Evolutionary conservation across 2,329 filamentous ascomycete genomes (phyloP).

Genomic region (Neopestalotiopsis sp.): DNA sequence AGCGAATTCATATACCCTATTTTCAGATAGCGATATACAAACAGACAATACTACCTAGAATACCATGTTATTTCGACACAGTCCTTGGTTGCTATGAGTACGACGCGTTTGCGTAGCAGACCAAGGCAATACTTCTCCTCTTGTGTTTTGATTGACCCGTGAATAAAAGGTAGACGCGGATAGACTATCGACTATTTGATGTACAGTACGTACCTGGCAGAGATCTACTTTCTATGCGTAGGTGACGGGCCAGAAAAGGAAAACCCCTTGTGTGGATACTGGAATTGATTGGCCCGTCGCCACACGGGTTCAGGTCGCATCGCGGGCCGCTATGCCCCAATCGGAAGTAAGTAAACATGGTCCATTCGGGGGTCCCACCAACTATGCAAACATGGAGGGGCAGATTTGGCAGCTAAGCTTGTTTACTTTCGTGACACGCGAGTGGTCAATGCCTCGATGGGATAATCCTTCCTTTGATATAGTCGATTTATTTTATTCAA

Average conservation of each 20-base stretch:
- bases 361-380: constrained; percentile 13
- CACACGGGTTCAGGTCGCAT: constrained; percentile 23
- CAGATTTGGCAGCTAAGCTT: constrained; percentile 16
- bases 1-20: background rate
- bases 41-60: too few relatives aligned
- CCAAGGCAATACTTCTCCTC: too few relatives aligned
- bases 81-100: too few relatives aligned
- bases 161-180: too few relatives aligned
- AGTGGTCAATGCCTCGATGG: constrained; percentile 12
- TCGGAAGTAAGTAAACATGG: constrained; percentile 54
- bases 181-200: too few relatives aligned
- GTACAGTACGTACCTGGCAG: background rate
- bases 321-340: constrained; percentile 39
- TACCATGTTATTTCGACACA: too few relatives aligned
- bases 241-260: background rate
- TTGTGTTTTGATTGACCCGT: too few relatives aligned
- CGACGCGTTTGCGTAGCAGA: too few relatives aligned
- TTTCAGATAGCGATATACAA: background rate
- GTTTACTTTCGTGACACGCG: constrained; percentile 25
- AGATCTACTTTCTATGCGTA: background rate
- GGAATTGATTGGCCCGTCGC: constrained; percentile 28
- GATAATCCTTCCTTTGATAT: constrained; percentile 11
- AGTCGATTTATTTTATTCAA: background rate
- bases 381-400: constrained; percentile 15
- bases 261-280: constrained; percentile 7